Conservation (phyloP, 306 rosid species). For the Ochetophila trinervis region DNA sequence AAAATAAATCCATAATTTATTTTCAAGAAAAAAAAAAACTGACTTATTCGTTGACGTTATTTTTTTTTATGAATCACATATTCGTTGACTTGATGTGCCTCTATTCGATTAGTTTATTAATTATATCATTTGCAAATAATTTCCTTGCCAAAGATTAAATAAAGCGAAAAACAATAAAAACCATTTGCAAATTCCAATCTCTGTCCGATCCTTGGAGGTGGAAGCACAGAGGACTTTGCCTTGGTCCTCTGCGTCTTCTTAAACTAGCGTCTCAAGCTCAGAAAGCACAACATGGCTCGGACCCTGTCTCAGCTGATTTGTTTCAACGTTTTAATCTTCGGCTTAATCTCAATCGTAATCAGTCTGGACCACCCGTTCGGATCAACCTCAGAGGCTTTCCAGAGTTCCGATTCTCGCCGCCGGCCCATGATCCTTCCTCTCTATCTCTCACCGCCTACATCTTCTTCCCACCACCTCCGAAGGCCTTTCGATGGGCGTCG, state of each 20-base stretch:
- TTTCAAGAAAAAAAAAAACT: no score
- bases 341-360: constrained; percentile 7
- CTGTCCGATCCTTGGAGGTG: background rate
- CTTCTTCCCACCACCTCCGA: constrained; percentile 15
- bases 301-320: background rate
- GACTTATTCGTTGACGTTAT: no score
- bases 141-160: background rate
- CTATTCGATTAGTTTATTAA: background rate
- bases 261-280: background rate
- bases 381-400: constrained; percentile 15
- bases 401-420: constrained; percentile 11
- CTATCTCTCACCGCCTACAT: constrained; percentile 26
- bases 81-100: background rate
- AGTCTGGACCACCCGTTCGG: constrained; percentile 1
- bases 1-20: no score
- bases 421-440: constrained; percentile 45
- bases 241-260: constrained; percentile 28
- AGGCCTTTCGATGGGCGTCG: constrained; percentile 33
- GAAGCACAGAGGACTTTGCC: constrained; percentile 24
- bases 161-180: background rate
- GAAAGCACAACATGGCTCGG: constrained; percentile 30
- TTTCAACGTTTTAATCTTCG: constrained; percentile 5
- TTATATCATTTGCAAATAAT: background rate
- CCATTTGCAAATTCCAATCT: no score
- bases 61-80: no score